Base-by-base conservation (phyloP, 2,329 filamentous ascomycete genomes). In the Aurifilum marmelostoma region DNA sequence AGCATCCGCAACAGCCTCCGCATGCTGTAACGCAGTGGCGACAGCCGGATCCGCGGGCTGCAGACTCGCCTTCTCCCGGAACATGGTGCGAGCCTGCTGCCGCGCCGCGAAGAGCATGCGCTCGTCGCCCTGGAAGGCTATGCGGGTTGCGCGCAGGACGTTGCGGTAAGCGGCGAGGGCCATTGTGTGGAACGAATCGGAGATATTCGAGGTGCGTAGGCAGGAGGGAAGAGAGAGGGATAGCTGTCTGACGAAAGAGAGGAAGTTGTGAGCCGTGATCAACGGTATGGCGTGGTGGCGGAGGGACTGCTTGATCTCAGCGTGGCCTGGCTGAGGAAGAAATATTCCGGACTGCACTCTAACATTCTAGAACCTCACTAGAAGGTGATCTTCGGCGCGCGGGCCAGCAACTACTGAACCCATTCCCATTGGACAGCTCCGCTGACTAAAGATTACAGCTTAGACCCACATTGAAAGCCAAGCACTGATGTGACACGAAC, bases 121-220 rank as follows among this genome's bases (percentile, higher is more conserved):
- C 37, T 82, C 75, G 76, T 98, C 95, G 75, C 91, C 94, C 82
- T 91, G 83, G 78, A 99, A 99, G 70, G 94, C 94, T 73, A 97
- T 84, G 72, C 89, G 86, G 43, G 92, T 89, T 29, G 94, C 92
- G 71, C 95, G 93, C 74, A 97, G 84, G 56, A 98, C 83, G 73
- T 91, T 85, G 76, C 94, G 86, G 82, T 97, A 98, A 50, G 93
- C 93, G 76, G 87, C 84, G 67, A 93, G 82, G 21, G 92, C 92
- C 83, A 94, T 89, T 64, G 63, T 73, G 34, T 62, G n/a, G 32
- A 24, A 21, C 5, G 39, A 18, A n/a, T 21, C 4, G 32, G 32
- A 60, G 58, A 29, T 4, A 8, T 29, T 27, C 6, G 52, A 56
- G 0, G 52, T 29, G 8, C 27, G 52, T 32, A 56, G 52, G 52